Base-by-base conservation (phyloP, 306 rosid species). In the Trifolium subterraneum region DNA sequence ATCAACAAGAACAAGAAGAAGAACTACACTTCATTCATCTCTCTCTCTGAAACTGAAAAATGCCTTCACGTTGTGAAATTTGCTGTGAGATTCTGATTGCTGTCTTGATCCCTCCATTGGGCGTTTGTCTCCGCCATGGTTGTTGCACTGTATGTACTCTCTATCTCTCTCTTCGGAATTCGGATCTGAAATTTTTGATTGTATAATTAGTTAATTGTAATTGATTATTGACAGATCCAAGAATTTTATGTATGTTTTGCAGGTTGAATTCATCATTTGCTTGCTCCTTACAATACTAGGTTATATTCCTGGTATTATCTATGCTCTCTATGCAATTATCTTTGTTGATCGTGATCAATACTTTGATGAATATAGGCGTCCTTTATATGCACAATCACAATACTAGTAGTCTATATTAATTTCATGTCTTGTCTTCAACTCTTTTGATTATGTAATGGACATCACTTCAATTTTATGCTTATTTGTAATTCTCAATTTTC, bases 241-340 rank as follows among this genome's bases (percentile, higher is more conserved):
- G 6, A 7, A 7, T 52, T n/a, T 22, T 19, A 9, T 3, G 5
- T 56, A 10, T 35, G 47, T 63, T 74, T 0, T 73, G 78, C 84
- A 94, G 97, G 85, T 84, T 50, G 96, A 94, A 78, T 88, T 94
- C 76, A 58, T 88, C n/a, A 85, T 94, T 64, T 94, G 99, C 85
- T 71, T 94, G 93, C 79, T 94, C 10, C 60, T 94, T 77, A 94
- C 99, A 4, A 62, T 90, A 7, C 85, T 94, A 10, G 99, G 99
- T 20, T 94, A 94, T 81, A 7, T 94, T 45, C 97, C 99, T 16
- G 97, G 99, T 66, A 94, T 94, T 9, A 90, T 94, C 39, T 94
- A 94, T 84, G 99, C 99, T 6, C 87, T 94, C 10, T 94, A 94
- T 75, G 93, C 87, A 16, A 90, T 94, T 61, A 74, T 90, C 41